Evolutionary conservation across 2,329 filamentous ascomycete species (phyloP).

Genomic region (Thelonectria blattea): DNA sequence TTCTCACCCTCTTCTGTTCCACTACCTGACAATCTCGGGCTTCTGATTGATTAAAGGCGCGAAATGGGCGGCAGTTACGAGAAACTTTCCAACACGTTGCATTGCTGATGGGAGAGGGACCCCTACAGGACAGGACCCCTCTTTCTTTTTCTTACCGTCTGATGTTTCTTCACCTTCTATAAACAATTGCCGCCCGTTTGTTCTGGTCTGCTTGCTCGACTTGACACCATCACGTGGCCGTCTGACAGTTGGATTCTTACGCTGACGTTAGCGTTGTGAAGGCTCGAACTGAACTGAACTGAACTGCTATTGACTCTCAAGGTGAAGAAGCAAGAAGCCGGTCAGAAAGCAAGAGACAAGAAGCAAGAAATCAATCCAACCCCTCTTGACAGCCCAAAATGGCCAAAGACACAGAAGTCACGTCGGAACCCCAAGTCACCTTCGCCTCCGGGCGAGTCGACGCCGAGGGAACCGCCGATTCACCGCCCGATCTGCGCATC

Average conservation of each 20-base stretch:
- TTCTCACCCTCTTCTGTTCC: constrained; percentile 5
- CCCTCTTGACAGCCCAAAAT: constrained; percentile 15
- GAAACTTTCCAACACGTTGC: constrained; percentile 12
- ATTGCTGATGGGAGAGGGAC: neutral
- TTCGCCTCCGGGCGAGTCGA: constrained; percentile 35
- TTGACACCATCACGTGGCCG: constrained; percentile 19
- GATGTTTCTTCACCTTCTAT: neutral
- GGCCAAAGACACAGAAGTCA: constrained; percentile 31
- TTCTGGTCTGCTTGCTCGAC: neutral
- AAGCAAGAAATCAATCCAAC: neutral
- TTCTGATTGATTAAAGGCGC: constrained; percentile 15
- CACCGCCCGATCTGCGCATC: constrained; percentile 73
- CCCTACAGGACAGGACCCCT: neutral
- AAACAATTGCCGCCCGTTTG: neutral
- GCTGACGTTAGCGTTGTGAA: constrained; percentile 14
- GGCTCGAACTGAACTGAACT: neutral
- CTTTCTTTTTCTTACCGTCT: no score
- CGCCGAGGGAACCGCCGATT: constrained; percentile 24
- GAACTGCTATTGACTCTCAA: constrained; percentile 5
- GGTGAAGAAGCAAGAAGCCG: neutral
- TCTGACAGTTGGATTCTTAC: constrained; percentile 22
- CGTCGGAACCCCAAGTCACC: constrained; percentile 38
- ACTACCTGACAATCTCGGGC: constrained; percentile 14
- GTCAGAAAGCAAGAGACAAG: neutral
- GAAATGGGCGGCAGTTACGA: neutral